Evolutionary conservation across 2,329 filamentous ascomycete genomes (phyloP).

Genomic region (Fusarium veterinarium): DNA sequence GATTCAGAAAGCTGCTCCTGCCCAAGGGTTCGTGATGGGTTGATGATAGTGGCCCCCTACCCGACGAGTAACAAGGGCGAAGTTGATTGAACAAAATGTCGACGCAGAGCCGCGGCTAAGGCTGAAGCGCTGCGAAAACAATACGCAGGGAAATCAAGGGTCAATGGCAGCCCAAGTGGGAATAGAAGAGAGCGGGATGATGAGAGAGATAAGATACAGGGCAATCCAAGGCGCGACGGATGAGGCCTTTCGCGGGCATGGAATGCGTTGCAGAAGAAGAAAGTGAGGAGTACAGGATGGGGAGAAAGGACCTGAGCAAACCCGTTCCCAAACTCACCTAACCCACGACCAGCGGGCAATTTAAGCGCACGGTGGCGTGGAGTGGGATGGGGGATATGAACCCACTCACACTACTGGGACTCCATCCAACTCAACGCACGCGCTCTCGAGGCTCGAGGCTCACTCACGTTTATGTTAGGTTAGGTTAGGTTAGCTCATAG

Average conservation of each 20-base stretch:
- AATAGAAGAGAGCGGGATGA: slow-evolving; percentile 18
- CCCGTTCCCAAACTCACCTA: slow-evolving; percentile 54
- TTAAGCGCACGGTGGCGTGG: slow-evolving; percentile 26
- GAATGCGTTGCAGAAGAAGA: slow-evolving; percentile 51
- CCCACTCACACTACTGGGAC: slow-evolving; percentile 33
- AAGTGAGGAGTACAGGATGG: slow-evolving; percentile 53
- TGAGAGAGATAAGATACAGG: slow-evolving; percentile 16
- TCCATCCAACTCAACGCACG: slow-evolving; percentile 25
- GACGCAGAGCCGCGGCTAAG: slow-evolving; percentile 25
- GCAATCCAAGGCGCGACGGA: slow-evolving; percentile 39
- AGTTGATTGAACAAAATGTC: slow-evolving; percentile 15
- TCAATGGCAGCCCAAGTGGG: slow-evolving; percentile 25
- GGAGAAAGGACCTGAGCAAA: slow-evolving; percentile 55
- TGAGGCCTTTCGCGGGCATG: slow-evolving; percentile 48
- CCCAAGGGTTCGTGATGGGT: slow-evolving; percentile 27
- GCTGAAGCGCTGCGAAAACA: slow-evolving; percentile 2
- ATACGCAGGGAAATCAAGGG: slow-evolving; percentile 12
- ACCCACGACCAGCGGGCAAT: slow-evolving; percentile 51
- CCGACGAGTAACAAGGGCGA: slow-evolving; percentile 22
- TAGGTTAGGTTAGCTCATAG: slow-evolving; percentile 10
- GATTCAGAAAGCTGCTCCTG: slow-evolving; percentile 27
- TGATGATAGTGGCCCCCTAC: slow-evolving; percentile 12
- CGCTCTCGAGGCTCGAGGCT: slow-evolving; percentile 18
- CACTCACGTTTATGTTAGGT: not conserved
- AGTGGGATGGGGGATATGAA: slow-evolving; percentile 39